Evolutionary conservation across 1,284 basidiomycete species (phyloP).

Genomic region (Trichosporon asahii): DNA sequence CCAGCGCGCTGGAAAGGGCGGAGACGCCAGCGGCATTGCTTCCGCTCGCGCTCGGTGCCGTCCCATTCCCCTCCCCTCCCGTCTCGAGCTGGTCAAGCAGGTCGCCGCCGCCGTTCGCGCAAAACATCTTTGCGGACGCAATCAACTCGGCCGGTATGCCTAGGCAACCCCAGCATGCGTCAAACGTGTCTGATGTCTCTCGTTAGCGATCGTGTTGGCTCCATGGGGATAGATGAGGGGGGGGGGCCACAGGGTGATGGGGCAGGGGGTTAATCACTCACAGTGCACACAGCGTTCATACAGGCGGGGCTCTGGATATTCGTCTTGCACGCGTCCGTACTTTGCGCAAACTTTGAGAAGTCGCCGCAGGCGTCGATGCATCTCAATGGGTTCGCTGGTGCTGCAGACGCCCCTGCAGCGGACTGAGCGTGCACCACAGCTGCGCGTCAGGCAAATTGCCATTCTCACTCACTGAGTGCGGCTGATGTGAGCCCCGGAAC

Average conservation of each 20-base stretch:
- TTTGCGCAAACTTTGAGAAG: no score
- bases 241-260: no score
- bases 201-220: not conserved
- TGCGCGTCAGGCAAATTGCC: no score
- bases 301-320: not conserved
- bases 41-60: not conserved
- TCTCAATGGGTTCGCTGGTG: no score
- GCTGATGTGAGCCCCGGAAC: no score
- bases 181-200: not conserved
- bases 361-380: no score
- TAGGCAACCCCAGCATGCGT: not conserved
- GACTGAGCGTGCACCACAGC: no score
- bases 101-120: not conserved
- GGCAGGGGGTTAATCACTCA: not conserved
- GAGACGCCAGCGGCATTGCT: not conserved
- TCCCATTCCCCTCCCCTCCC: not conserved
- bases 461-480: no score
- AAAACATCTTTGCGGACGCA: not conserved
- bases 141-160: not conserved
- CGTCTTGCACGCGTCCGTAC: no score
- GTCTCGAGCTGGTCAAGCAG: not conserved
- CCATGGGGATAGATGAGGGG: no score
- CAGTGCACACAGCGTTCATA: not conserved
- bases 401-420: no score
- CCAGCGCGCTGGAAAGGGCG: not conserved